Base-by-base conservation (phyloP, 139 green algal genomes). In the Asterochloris sp. region DNA sequence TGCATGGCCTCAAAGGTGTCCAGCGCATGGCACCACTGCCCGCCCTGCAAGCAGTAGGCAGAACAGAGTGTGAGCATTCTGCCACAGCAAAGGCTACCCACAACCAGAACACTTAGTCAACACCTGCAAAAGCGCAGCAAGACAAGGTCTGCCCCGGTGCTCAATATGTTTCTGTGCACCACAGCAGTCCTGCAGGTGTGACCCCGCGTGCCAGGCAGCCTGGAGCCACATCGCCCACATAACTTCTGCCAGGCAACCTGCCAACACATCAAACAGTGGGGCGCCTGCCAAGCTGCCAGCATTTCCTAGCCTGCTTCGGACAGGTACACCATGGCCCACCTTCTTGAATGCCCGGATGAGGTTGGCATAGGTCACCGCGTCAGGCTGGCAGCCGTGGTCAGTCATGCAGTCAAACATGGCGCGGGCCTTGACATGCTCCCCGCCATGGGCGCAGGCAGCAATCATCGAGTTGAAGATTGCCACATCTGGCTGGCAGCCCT, bases 1-100 rank as follows among this genome's bases (percentile, higher is more conserved):
- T 93, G 89, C 93, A 95, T 95, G 67, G 81, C 80, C 82, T 96
- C 90, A 68, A 93, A 92, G 1, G 90, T 88, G 69, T 89, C 85
- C 76, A 86, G 54, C 63, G 79, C 80, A 24, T 75, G 60, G 64
- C 83, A 83, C 91, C 89, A 92, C 84, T 93, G 84, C 15, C 91
- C 90, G 17, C 83, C 38, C 38, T 54, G 38, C 38, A 54, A 10
- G 38, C 38, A 54, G 38, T 6, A 54, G 38, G 38, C 38, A 54
- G 38, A 54, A 54, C 38, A 54, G 38, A 10, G 38, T 54, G 6
- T 54, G 38, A 54, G 38, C 38, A 54, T 54, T 54, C 38, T 54
- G 38, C 38, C 38, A 54, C 6, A 54, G 38, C 38, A 54, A 54
- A 54, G 38, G 38, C 38, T 54, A 54, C 38, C 38, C 38, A 54